phyloP scores from a whole-genome alignment of 2,329 filamentous ascomycete genomes.

The Tolypocladium ophioglossoides region DNA sequence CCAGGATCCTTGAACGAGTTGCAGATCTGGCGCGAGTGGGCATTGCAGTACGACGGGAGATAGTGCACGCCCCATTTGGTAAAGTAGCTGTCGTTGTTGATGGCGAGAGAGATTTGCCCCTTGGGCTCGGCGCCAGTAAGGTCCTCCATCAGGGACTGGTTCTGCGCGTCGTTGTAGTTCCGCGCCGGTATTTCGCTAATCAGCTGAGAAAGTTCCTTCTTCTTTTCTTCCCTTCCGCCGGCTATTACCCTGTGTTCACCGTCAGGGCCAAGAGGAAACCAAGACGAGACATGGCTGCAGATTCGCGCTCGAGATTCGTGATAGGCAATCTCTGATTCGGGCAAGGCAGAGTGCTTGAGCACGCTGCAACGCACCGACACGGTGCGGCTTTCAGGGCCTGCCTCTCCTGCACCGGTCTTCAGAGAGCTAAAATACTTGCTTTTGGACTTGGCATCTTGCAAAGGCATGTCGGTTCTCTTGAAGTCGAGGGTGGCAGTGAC shows the following conservation, averaged over 20 bases:
- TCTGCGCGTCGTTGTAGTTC: constrained; percentile 24
- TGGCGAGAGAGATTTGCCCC: constrained; percentile 41
- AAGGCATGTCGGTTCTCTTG: constrained; percentile 10
- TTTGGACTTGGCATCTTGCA: not conserved
- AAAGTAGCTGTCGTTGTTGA: constrained; percentile 28
- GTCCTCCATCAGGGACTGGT: constrained; percentile 38
- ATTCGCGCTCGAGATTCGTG: constrained; percentile 40
- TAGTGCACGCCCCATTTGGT: constrained; percentile 47
- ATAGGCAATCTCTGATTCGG: constrained; percentile 31
- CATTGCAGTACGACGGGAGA: constrained; percentile 43
- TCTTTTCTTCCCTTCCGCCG: constrained; percentile 13
- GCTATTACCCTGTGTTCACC: constrained; percentile 4
- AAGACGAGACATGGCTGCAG: constrained; percentile 35
- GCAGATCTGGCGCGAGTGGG: constrained; percentile 46
- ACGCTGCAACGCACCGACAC: constrained; percentile 6
- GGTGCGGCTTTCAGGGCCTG: not conserved
- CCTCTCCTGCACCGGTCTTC: not conserved
- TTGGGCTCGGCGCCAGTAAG: constrained; percentile 29
- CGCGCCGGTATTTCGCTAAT: constrained; percentile 23
- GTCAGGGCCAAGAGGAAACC: constrained; percentile 25
- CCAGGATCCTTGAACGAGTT: constrained; percentile 53
- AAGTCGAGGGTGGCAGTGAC: constrained; percentile 26
- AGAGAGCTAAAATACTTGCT: not conserved
- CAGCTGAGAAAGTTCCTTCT: constrained; percentile 17
- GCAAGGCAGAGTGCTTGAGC: constrained; percentile 13